phyloP scores from a whole-genome alignment of 2,329 filamentous ascomycete genomes.

The Seiridium cupressi region DNA sequence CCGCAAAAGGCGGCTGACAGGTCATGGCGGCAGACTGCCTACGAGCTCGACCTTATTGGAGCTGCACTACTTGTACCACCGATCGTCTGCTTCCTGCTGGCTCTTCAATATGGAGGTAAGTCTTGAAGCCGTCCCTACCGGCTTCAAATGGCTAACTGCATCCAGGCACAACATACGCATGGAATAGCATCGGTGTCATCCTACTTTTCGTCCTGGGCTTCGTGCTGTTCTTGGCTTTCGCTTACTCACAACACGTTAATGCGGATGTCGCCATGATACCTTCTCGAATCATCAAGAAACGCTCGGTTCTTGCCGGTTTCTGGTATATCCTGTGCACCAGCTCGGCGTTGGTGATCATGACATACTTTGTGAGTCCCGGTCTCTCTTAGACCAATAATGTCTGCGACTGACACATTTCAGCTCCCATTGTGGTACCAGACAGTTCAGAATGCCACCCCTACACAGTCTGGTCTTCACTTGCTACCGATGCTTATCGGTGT shows the following conservation, averaged over 20 bases:
- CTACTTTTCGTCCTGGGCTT: slow-evolving; percentile 36
- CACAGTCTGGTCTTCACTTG: slow-evolving; percentile 53
- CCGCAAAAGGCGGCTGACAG: background rate
- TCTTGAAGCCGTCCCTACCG: background rate
- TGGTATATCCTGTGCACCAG: slow-evolving; percentile 8
- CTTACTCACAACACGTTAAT: slow-evolving; percentile 30
- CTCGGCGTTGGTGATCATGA: slow-evolving; percentile 29
- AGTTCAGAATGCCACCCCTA: slow-evolving; percentile 49
- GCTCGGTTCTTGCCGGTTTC: slow-evolving; percentile 5
- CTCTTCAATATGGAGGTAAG: slow-evolving; percentile 32
- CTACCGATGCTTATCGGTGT: slow-evolving; percentile 52
- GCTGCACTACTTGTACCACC: slow-evolving; percentile 17
- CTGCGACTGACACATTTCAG: background rate
- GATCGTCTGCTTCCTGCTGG: slow-evolving; percentile 18
- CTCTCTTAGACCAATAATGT: slow-evolving; percentile 30
- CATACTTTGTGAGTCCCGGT: slow-evolving; percentile 10
- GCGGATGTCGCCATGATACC: slow-evolving; percentile 35
- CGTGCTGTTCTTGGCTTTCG: slow-evolving; percentile 37
- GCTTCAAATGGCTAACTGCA: background rate
- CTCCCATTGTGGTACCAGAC: slow-evolving; percentile 52
- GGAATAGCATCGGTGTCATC: slow-evolving; percentile 23
- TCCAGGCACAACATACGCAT: slow-evolving; percentile 21
- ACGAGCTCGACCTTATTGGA: slow-evolving; percentile 23
- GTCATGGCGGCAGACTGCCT: slow-evolving; percentile 11
- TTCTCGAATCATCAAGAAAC: slow-evolving; percentile 30